A percentile compares a stretch with the other conserved stretches of the same genome.
phyloP scores from a whole-genome alignment of 495 filamentous ascomycete genomes.

The Aspergillus haitiensis region DNA sequence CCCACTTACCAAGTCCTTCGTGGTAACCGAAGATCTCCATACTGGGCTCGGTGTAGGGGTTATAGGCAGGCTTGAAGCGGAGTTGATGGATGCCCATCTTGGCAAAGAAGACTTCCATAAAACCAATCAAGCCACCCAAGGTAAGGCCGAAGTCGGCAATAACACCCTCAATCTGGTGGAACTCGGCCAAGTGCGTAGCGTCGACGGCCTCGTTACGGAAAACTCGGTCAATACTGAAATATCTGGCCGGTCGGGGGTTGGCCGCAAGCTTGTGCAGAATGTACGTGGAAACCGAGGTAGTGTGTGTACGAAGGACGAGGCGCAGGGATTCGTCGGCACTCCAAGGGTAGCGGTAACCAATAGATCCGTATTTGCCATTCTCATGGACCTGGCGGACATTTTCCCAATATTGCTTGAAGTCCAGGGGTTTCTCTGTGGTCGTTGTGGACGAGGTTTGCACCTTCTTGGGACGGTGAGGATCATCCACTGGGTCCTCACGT shows the following conservation, averaged over 20 bases:
- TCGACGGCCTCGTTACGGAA: constrained; percentile 97
- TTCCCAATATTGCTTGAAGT: constrained; percentile 86
- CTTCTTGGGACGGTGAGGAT: constrained; percentile 40
- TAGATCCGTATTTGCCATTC: constrained; percentile 85
- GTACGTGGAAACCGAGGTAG: constrained; percentile 82
- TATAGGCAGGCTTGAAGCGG: constrained; percentile 97
- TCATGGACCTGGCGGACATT: constrained; percentile 79
- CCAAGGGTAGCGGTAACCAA: constrained; percentile 95
- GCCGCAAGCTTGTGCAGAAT: constrained; percentile 87
- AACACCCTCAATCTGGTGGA: constrained; percentile 97
- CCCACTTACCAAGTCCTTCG: constrained; percentile 83
- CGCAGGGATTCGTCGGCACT: constrained; percentile 81
- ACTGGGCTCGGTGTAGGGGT: constrained; percentile 95
- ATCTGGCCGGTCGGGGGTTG: constrained; percentile 77
- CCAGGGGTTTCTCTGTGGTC: constrained; percentile 47
- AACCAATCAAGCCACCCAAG: constrained; percentile 89
- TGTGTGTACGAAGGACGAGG: constrained; percentile 93
- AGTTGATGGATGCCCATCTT: constrained; percentile 91
- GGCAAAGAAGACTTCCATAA: constrained; percentile 93
- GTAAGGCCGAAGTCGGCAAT: constrained; percentile 94
- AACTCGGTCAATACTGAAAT: constrained; percentile 97
- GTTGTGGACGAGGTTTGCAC: constrained; percentile 32
- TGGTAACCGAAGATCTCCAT: constrained; percentile 98
- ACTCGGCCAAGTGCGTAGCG: constrained; percentile 94
- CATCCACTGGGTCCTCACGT: constrained; percentile 60